Conservation (phyloP, 2,329 filamentous ascomycete species). For the Exophiala xenobiotica region DNA sequence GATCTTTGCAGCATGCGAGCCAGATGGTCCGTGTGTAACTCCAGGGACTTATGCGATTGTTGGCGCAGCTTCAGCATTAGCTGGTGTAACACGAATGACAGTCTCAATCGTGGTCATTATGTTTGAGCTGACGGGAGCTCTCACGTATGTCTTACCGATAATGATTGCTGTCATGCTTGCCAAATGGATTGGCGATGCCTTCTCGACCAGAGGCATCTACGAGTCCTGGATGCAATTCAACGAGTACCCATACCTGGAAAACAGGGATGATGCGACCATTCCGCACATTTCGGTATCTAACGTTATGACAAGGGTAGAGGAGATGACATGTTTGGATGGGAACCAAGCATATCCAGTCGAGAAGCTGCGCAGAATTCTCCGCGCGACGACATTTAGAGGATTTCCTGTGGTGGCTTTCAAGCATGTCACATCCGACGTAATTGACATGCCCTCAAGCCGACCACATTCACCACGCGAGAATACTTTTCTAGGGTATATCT, state of each 20-base stretch:
- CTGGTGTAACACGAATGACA: conserved; percentile 92
- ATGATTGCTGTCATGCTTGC: conserved; percentile 99
- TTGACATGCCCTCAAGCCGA: conserved; percentile 5
- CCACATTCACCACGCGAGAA: conserved; percentile 42
- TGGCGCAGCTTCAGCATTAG: conserved; percentile 89
- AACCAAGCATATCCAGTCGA: conserved; percentile 78
- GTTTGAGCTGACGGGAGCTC: conserved; percentile 94
- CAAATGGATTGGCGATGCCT: conserved; percentile 97
- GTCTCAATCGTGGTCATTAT: conserved; percentile 99
- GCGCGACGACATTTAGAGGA: conserved; percentile 75
- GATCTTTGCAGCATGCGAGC: conserved; percentile 76
- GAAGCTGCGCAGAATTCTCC: conserved; percentile 68
- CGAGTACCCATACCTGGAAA: conserved; percentile 92
- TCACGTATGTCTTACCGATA: conserved; percentile 95
- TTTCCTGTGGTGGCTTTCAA: conserved; percentile 72
- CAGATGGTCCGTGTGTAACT: conserved; percentile 83
- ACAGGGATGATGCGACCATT: conserved; percentile 73
- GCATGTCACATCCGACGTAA: background rate
- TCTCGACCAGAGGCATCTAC: conserved; percentile 91
- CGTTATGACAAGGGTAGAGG: conserved; percentile 90
- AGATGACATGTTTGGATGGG: conserved; percentile 82
- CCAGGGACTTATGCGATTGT: conserved; percentile 96
- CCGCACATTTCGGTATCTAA: conserved; percentile 83
- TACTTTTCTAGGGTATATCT: conserved; percentile 87
- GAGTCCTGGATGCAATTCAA: conserved; percentile 97